Evolutionary conservation across 2,329 filamentous ascomycete genomes (phyloP), one percentile per base, ranked within the genome.

Genomic region (Orbilia brochopaga): DNA sequence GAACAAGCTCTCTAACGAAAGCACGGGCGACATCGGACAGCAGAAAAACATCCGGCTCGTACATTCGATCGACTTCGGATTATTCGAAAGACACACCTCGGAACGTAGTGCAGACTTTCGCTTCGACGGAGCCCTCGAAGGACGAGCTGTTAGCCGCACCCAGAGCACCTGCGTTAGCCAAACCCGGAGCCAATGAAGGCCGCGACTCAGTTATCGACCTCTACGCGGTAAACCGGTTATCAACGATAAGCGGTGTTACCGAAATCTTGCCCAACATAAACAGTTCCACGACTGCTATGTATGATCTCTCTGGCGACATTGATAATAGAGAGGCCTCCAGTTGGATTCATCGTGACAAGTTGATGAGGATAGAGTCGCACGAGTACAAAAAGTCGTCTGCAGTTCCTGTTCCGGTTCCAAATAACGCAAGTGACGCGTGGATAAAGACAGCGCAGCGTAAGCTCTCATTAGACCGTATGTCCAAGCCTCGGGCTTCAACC

Each of bases 391-490:
- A 69, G 60, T 56, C 74, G 51, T 46, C 59, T 23, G 53, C 42
- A 64, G 63, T 50, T 46, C 32, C 56, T 50, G 55, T 51, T 56
- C 55, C 24, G 11, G 27, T 32, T 32, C 27, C 27, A 8, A 32
- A 32, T 32, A 32, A 32, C 27, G 90, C 94, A 80, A 93, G 83
- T 75, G 85, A 88, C 77, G 90, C 58, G 46, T 79, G 79, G 65
- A 77, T 79, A 52, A 69, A 76, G 73, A 79, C 62, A 79, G 78
- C 74, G 62, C 77, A 78, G 30, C 77, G 79, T 57, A 78, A 77
- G 66, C 74, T 74, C 55, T 73, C 64, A 53, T 27, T 65, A 59
- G 59, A 75, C 72, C 56, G 62, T 64, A 52, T 73, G 74, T 66
- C 74, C 23, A 69, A 74, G 70, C 65, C 74, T 62, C 42, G 63